Conservation (phyloP, 305 asterid species). For the Plantago lanceolata region DNA sequence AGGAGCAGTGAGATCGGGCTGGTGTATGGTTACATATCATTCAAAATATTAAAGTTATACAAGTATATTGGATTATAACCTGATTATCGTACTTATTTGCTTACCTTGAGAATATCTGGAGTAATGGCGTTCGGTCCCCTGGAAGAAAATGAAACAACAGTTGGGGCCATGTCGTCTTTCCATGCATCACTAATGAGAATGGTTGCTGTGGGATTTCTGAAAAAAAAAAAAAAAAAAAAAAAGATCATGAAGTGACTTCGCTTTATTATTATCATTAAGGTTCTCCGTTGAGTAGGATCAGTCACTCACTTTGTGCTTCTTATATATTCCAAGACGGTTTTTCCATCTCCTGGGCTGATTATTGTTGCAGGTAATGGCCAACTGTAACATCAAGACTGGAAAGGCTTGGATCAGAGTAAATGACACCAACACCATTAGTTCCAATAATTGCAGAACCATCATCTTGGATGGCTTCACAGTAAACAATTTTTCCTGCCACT, state of each 20-base stretch:
- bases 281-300: too few relatives aligned
- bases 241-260: neutral
- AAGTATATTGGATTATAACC: neutral
- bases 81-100: neutral
- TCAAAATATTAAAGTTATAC: neutral
- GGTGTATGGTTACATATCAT: neutral
- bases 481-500: slow-evolving; percentile 48
- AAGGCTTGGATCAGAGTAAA: slow-evolving; percentile 32
- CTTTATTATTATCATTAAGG: neutral
- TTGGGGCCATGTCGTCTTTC: slow-evolving; percentile 48
- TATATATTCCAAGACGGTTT: slow-evolving; percentile 37
- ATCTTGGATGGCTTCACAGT: slow-evolving; percentile 32
- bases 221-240: too few relatives aligned
- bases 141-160: slow-evolving; percentile 51
- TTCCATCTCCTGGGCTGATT: slow-evolving; percentile 37
- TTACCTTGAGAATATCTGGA: slow-evolving; percentile 57
- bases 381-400: slow-evolving; percentile 33
- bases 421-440: slow-evolving; percentile 39
- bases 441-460: slow-evolving; percentile 32
- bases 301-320: slow-evolving; percentile 33
- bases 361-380: slow-evolving; percentile 47
- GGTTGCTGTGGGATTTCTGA: slow-evolving; percentile 44
- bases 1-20: slow-evolving; percentile 65
- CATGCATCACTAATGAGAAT: slow-evolving; percentile 38
- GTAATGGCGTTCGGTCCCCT: slow-evolving; percentile 49